phyloP scores from a whole-genome alignment of 2,329 filamentous ascomycete genomes.

The Setomelanomma holmii region DNA sequence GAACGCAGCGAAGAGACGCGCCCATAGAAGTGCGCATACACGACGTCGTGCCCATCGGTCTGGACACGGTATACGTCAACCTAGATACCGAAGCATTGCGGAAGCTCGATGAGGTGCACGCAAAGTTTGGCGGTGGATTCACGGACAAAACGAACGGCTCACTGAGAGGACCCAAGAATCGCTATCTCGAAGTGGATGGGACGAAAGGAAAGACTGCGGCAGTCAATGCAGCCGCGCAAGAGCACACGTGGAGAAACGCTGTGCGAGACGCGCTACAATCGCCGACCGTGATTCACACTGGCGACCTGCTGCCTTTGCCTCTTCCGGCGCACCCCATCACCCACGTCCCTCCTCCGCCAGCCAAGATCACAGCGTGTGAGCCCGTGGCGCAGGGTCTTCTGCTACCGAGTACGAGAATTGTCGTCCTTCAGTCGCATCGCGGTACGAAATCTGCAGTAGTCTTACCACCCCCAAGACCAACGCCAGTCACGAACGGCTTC shows the following conservation, averaged over 20 bases:
- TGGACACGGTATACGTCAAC: conserved; percentile 87
- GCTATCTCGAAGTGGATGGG: conserved; percentile 49
- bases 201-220: conserved; percentile 21
- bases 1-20: conserved; percentile 74
- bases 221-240: conserved; percentile 35
- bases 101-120: conserved; percentile 82
- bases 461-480: conserved; percentile 51
- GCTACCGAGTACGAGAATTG: conserved; percentile 78
- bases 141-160: conserved; percentile 42
- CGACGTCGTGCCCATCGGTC: conserved; percentile 77
- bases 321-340: conserved; percentile 83
- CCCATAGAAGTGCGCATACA: conserved; percentile 85
- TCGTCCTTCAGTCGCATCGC: conserved; percentile 71
- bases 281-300: conserved; percentile 79
- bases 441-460: conserved; percentile 59
- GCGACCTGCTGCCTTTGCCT: conserved; percentile 81
- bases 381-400: conserved; percentile 89
- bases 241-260: conserved; percentile 46
- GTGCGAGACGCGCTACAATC: conserved; percentile 77
- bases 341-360: conserved; percentile 82
- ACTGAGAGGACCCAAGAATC: conserved; percentile 37
- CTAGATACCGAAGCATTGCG: conserved; percentile 82
- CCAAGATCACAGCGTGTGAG: conserved; percentile 90
- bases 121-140: conserved; percentile 76
- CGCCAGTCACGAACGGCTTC: conserved; percentile 64